Percentiles rank a stretch among this genome's conserved stretches.
These are phyloP conservation scores for Tetrahymena borealis DNA, from an alignment of 73 alveolate species.

Conservation along the genomic window DNA sequence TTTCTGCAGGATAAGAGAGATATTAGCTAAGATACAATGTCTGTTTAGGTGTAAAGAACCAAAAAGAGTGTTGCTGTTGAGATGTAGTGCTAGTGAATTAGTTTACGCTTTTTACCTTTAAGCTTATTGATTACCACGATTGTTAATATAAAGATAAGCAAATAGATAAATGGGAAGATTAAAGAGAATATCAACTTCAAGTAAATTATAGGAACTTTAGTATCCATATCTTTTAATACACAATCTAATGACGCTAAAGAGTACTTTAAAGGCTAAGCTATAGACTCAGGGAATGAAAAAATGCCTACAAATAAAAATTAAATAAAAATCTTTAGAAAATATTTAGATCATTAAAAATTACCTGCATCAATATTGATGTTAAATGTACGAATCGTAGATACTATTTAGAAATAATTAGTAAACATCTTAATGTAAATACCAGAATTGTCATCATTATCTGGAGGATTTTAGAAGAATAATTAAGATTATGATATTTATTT, in stretches of 20 bases:
- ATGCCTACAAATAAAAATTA: neutral
- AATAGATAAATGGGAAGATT: neutral
- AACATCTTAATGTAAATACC: constrained; percentile 10
- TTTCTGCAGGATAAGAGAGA: constrained; percentile 14
- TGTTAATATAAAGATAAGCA: neutral
- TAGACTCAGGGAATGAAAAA: constrained; percentile 3
- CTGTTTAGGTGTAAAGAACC: neutral
- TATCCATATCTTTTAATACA: neutral
- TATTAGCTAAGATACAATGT: neutral
- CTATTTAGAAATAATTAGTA: constrained; percentile 6
- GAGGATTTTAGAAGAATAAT: too few species aligned
- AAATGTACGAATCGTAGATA: constrained; percentile 6
- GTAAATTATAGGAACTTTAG: neutral
- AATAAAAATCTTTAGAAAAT: neutral
- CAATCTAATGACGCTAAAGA: neutral
- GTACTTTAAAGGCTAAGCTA: neutral
- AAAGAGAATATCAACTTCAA: neutral
- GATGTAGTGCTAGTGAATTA: neutral
- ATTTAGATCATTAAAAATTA: neutral
- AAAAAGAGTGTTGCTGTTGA: neutral
- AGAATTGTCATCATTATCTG: neutral
- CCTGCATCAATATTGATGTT: neutral
- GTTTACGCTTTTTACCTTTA: neutral
- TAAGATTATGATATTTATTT: too few species aligned
- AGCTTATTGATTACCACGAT: neutral